These are phyloP conservation scores for Tremellales sp. DNA, from an alignment of 1,284 basidiomycete species.

Conservation along the genomic window DNA sequence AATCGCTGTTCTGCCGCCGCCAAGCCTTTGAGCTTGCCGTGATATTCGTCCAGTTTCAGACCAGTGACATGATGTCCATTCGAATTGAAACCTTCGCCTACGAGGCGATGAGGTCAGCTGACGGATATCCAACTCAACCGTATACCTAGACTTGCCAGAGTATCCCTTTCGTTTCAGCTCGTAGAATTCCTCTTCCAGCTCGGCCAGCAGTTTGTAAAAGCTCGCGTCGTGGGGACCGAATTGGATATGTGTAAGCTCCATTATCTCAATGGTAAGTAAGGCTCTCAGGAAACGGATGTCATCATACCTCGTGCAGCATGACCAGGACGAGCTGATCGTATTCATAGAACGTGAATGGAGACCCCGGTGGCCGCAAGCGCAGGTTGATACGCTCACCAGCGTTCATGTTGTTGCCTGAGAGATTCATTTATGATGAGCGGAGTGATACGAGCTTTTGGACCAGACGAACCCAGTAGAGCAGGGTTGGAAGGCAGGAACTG, in stretches of 20 bases:
- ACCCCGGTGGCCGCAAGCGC: constrained; percentile 65
- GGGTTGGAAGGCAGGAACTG: constrained; percentile 72
- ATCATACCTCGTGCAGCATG: constrained; percentile 77
- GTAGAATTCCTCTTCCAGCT: constrained; percentile 76
- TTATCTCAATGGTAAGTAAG: background rate
- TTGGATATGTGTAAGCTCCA: constrained; percentile 79
- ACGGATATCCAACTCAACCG: background rate
- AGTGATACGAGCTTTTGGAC: background rate
- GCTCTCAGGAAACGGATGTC: background rate
- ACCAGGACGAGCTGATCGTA: constrained; percentile 68
- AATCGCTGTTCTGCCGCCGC: constrained; percentile 71
- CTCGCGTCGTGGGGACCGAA: constrained; percentile 80
- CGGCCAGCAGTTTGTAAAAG: constrained; percentile 69
- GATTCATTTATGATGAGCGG: background rate
- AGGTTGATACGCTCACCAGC: constrained; percentile 73
- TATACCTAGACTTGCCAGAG: constrained; percentile 29
- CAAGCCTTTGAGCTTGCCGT: constrained; percentile 63
- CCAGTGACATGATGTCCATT: constrained; percentile 63
- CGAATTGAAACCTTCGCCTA: constrained; percentile 76
- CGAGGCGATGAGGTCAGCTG: constrained; percentile 7
- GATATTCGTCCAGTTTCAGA: constrained; percentile 61
- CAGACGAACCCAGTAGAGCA: constrained; percentile 63
- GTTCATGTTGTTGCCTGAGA: constrained; percentile 57
- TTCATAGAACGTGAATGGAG: constrained; percentile 68
- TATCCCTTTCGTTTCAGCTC: constrained; percentile 70